Base-by-base conservation (phyloP, 306 rosid species). In the Alnus glutinosa region DNA sequence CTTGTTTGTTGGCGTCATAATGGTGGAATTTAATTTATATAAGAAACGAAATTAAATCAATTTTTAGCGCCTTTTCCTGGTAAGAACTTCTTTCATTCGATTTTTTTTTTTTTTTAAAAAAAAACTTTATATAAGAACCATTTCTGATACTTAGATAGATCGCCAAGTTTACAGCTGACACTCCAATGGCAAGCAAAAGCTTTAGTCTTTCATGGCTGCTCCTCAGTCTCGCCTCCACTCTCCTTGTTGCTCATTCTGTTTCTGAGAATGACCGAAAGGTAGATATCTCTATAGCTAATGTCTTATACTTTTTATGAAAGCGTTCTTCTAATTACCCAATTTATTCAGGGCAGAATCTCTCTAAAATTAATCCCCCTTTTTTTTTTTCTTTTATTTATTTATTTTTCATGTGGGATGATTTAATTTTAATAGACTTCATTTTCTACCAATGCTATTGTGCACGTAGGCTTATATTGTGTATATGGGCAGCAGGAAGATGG, bases 401-500 rank as follows among this genome's bases (percentile, higher is more conserved):
- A 23, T 34, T 76, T 68, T n/a, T 50, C 5, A 12, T 11, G 55
- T 10, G 70, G 47, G 11, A 14, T 1, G 19, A 63, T n/a, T 50
- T 0, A 12, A 23, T 23, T 23, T 28, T 1, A 36, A 30, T 5
- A 36, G 4, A 2, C 13, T 32, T 66, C 11, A 4, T 75, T 68
- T 7, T 70, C 36, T 69, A 50, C 15, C 18, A 51, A 18, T 70
- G 7, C 16, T 55, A 48, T 39, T 74, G 46, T 36, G 30, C 11
- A 46, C 73, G 79, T 84, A 88, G 92, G 75, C 80, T 1, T 88
- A 84, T 70, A 86, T 88, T 68, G 89, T 86, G 18, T 86, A 88
- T 14, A 80, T 83, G 36, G 87, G 92, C 46, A 75, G 55, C 15
- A 79, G 14, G 55, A 37, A 50, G 19, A 30, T 16, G 9, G 83